Evolutionary conservation across 257 asterid species (phyloP).

Genomic region (Solanum lycopersicoides): DNA sequence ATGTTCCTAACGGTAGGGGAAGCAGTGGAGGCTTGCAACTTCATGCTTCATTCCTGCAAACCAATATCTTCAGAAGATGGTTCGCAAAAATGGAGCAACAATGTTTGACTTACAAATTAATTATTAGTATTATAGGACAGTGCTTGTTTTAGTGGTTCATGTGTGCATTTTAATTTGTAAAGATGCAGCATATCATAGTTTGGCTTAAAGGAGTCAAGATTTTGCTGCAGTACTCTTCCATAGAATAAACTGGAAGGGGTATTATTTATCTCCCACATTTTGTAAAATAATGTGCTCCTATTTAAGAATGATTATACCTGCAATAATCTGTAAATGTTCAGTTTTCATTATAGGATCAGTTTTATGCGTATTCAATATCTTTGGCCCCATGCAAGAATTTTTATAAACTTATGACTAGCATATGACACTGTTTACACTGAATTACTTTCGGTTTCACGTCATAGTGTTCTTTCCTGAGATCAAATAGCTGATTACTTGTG

Average conservation of each 20-base stretch:
- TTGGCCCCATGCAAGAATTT: background rate
- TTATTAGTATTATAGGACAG: background rate
- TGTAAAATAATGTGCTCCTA: background rate
- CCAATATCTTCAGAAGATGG: slow-evolving; percentile 14
- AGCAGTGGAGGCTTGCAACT: slow-evolving; percentile 82
- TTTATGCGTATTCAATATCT: background rate
- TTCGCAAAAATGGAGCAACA: slow-evolving; percentile 32
- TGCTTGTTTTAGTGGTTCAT: background rate
- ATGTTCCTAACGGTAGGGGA: slow-evolving; percentile 79
- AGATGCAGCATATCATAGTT: background rate
- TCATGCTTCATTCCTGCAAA: slow-evolving; percentile 63
- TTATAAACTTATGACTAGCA: background rate
- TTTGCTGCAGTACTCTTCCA: background rate
- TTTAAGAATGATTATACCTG: background rate
- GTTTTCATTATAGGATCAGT: background rate
- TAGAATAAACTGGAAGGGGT: background rate
- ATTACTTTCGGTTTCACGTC: background rate
- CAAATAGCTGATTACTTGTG: background rate
- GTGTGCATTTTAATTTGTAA: background rate
- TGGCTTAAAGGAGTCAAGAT: background rate
- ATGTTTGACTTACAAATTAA: slow-evolving; percentile 18
- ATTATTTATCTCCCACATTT: background rate
- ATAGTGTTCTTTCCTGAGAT: background rate
- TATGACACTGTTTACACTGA: background rate
- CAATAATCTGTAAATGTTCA: background rate